A percentile compares a stretch with the other conserved stretches of the same genome.
Evolutionary conservation across 192 early-diverging fungal species (phyloP).

Genomic region (Coemansia sp.): DNA sequence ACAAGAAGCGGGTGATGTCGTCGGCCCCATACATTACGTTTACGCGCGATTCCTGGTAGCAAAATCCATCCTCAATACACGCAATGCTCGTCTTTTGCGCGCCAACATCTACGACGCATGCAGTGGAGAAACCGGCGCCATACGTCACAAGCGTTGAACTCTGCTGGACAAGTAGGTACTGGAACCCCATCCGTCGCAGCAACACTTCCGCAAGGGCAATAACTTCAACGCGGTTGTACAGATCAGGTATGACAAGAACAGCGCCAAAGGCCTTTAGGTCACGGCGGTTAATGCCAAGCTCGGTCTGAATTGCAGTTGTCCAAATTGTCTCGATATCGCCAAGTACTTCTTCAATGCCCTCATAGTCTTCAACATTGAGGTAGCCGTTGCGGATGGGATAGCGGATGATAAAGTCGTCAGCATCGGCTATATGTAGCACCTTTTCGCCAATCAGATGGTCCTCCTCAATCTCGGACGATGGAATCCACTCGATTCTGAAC

Average conservation of each 20-base stretch:
- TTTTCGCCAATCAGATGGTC: slow-evolving; percentile 51
- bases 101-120: slow-evolving; percentile 89
- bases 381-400: slow-evolving; percentile 81
- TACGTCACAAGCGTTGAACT: slow-evolving; percentile 80
- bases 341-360: slow-evolving; percentile 61
- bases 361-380: slow-evolving; percentile 76
- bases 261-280: slow-evolving; percentile 66
- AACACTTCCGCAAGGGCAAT: slow-evolving; percentile 65
- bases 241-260: slow-evolving; percentile 80
- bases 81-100: slow-evolving; percentile 83
- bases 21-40: slow-evolving; percentile 79
- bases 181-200: slow-evolving; percentile 75
- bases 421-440: slow-evolving; percentile 33
- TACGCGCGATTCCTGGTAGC: slow-evolving; percentile 67
- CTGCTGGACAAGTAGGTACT: slow-evolving; percentile 73
- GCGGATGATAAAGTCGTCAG: slow-evolving; percentile 49
- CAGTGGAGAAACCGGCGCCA: slow-evolving; percentile 83
- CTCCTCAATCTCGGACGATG: slow-evolving; percentile 39
- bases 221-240: slow-evolving; percentile 66
- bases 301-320: slow-evolving; percentile 66
- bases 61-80: slow-evolving; percentile 85
- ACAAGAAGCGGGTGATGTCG: slow-evolving; percentile 78
- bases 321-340: slow-evolving; percentile 81
- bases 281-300: slow-evolving; percentile 64
- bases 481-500: slow-evolving; percentile 84